A percentile compares a stretch with the other conserved stretches of the same genome.
These are phyloP conservation scores for Solanum hybrid DNA, from an alignment of 305 asterid genomes.

Conservation along the genomic window DNA sequence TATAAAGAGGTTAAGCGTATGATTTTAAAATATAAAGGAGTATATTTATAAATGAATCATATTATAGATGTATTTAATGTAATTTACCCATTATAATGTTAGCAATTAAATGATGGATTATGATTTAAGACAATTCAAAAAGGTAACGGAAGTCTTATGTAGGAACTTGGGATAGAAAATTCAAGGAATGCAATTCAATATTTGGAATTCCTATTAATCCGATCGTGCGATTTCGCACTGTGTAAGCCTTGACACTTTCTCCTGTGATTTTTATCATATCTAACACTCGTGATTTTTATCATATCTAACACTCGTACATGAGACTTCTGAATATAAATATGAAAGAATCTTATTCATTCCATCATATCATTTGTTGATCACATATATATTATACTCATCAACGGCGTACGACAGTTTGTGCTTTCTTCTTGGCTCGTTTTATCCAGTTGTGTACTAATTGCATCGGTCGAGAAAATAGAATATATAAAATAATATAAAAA, in stretches of 20 bases:
- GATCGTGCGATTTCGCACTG: fast-evolving
- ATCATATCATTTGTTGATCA: fast-evolving
- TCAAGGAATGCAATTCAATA: neutral
- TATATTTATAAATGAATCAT: neutral
- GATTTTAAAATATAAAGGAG: neutral
- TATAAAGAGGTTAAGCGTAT: neutral
- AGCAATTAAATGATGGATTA: neutral
- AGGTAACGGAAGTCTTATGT: neutral
- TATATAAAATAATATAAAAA: neutral
- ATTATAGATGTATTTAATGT: neutral
- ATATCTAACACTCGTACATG: fast-evolving
- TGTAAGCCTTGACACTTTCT: no score
- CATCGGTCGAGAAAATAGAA: neutral
- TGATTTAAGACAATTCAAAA: neutral
- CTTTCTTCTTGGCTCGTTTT: neutral
- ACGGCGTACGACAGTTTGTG: no score
- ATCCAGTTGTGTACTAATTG: neutral
- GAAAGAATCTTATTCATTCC: neutral
- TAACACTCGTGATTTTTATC: no score
- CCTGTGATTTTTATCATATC: no score
- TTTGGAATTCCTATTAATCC: neutral
- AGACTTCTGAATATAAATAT: fast-evolving
- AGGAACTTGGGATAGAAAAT: neutral
- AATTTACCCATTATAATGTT: neutral
- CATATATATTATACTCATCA: neutral